Conservation (phyloP, 2,329 filamentous ascomycete species). For the Aureobasidium sp. region DNA sequence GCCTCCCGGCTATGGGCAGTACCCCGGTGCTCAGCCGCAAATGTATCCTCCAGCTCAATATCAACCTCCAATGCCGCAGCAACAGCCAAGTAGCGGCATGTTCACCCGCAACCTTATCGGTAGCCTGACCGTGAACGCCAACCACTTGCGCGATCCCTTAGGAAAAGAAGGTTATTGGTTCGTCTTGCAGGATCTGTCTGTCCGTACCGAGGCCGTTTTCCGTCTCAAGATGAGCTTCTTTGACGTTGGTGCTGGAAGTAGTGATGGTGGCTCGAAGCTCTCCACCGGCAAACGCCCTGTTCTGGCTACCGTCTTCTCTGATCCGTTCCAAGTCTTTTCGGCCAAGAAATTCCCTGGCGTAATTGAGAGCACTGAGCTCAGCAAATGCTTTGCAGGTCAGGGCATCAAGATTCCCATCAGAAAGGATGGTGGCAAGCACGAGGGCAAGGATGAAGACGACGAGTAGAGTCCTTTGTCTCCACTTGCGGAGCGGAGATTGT, state of each 20-base stretch:
- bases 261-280: slow-evolving; percentile 33
- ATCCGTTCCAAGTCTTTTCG: slow-evolving; percentile 86
- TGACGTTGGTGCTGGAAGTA: slow-evolving; percentile 58
- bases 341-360: slow-evolving; percentile 98
- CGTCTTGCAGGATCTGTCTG: slow-evolving; percentile 87
- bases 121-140: slow-evolving; percentile 80
- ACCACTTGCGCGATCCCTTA: slow-evolving; percentile 67
- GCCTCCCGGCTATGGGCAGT: slow-evolving; percentile 14
- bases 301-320: slow-evolving; percentile 76
- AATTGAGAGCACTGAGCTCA: slow-evolving; percentile 83
- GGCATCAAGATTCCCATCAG: slow-evolving; percentile 95
- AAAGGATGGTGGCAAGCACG: slow-evolving; percentile 61
- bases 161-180: slow-evolving; percentile 92
- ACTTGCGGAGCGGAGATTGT: neutral
- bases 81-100: slow-evolving; percentile 61
- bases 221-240: slow-evolving; percentile 72
- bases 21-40: slow-evolving; percentile 10
- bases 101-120: slow-evolving; percentile 94
- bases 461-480: slow-evolving; percentile 20
- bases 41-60: slow-evolving; percentile 3
- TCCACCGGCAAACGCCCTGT: slow-evolving; percentile 73
- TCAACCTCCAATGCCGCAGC: slow-evolving; percentile 1
- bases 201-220: slow-evolving; percentile 85
- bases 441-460: slow-evolving; percentile 37
- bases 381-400: slow-evolving; percentile 86